These are phyloP conservation scores for Bacterosira constricta DNA, from an alignment of 108 stramenopile species.

Conservation along the genomic window DNA sequence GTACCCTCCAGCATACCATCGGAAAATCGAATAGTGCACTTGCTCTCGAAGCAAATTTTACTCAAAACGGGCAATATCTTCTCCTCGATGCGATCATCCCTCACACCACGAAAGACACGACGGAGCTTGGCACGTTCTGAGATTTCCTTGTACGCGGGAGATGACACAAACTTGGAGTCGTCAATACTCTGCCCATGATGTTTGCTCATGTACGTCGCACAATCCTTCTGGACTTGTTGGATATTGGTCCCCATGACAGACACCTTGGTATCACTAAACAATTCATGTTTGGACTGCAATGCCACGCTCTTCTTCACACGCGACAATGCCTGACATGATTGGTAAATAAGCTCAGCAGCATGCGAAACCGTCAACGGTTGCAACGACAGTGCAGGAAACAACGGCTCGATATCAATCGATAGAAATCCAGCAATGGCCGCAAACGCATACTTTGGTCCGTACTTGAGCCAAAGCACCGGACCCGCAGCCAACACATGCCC, in stretches of 20 bases:
- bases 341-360: conserved; percentile 67
- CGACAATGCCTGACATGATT: conserved; percentile 42
- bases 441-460: conserved; percentile 82
- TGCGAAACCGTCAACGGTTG: conserved; percentile 71
- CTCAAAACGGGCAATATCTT: conserved; percentile 61
- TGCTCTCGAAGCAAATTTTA: conserved; percentile 71
- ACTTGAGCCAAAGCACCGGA: conserved; percentile 74
- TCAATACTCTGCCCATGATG: conserved; percentile 45
- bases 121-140: conserved; percentile 48
- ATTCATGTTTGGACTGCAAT: conserved; percentile 39
- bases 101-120: conserved; percentile 49
- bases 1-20: conserved; percentile 28
- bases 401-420: conserved; percentile 53
- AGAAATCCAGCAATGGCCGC: conserved; percentile 76
- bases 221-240: conserved; percentile 42
- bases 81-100: conserved; percentile 43
- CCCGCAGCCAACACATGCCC: conserved; percentile 80
- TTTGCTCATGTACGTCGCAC: conserved; percentile 35
- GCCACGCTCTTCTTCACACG: conserved; percentile 45
- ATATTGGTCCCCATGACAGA: conserved; percentile 31
- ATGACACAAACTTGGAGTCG: conserved; percentile 47
- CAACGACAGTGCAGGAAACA: conserved; percentile 67
- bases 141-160: conserved; percentile 47
- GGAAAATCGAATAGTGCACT: conserved; percentile 68
- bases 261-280: conserved; percentile 40